Evolutionary conservation across 257 asterid species (phyloP).

Genomic region (Echites panduratus): DNA sequence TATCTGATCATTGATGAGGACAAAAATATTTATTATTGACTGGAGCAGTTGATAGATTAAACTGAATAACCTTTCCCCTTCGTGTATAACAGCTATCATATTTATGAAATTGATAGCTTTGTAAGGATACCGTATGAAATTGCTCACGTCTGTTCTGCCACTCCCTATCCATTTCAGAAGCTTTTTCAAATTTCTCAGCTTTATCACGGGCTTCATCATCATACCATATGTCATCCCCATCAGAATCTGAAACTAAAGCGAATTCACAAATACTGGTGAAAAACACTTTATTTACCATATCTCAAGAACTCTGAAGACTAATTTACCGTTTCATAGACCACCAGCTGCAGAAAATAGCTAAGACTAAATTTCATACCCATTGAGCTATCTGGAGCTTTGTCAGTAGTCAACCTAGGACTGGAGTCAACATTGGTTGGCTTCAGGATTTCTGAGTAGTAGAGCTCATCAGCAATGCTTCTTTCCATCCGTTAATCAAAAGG

Average conservation of each 20-base stretch:
- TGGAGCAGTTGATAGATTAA: background rate
- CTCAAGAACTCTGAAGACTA: background rate
- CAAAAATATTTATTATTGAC: slow-evolving; percentile 11
- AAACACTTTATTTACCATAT: background rate
- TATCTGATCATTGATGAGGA: slow-evolving; percentile 39
- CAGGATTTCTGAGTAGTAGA: slow-evolving; percentile 36
- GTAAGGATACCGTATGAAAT: slow-evolving; percentile 66
- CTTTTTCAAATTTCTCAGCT: slow-evolving; percentile 26
- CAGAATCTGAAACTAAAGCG: slow-evolving; percentile 28
- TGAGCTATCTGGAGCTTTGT: background rate
- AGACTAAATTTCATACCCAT: slow-evolving; percentile 6
- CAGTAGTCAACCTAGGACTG: slow-evolving; percentile 16
- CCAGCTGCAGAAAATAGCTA: background rate
- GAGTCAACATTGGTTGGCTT: slow-evolving; percentile 30
- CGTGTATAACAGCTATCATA: no score
- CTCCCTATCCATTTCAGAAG: slow-evolving; percentile 67
- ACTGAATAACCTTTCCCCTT: background rate
- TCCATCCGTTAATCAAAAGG: slow-evolving; percentile 21
- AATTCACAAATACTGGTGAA: background rate
- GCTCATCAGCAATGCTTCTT: slow-evolving; percentile 47
- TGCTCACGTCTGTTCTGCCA: slow-evolving; percentile 64
- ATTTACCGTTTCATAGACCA: background rate
- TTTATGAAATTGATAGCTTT: no score
- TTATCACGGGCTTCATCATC: slow-evolving; percentile 53
- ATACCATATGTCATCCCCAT: slow-evolving; percentile 50